Conservation (phyloP, 805 yeast species). For the Ogataea haglerorum region DNA sequence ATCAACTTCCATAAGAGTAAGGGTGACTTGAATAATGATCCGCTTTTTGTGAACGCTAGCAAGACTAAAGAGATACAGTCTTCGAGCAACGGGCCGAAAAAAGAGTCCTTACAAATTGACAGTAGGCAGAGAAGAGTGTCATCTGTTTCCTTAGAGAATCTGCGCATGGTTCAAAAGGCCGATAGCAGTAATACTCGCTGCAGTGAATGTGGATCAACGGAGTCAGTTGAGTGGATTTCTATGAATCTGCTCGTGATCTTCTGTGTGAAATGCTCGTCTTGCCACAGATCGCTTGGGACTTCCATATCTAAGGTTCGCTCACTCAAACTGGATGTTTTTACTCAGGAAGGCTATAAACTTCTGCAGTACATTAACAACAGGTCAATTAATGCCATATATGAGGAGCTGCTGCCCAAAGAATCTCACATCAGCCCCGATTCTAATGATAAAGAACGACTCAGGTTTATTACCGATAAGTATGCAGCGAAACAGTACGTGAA, state of each 20-base stretch:
- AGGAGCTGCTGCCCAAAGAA: constrained; percentile 32
- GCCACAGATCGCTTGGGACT: constrained; percentile 84
- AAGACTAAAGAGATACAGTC: neutral
- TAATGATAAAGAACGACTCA: constrained; percentile 45
- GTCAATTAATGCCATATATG: constrained; percentile 58
- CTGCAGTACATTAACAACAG: constrained; percentile 52
- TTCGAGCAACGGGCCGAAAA: neutral
- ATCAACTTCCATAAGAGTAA: constrained; percentile 21
- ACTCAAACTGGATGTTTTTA: constrained; percentile 67
- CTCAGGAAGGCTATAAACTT: constrained; percentile 55
- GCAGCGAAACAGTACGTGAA: constrained; percentile 45
- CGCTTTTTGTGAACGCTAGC: neutral
- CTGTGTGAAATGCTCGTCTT: constrained; percentile 83
- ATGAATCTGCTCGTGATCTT: constrained; percentile 66
- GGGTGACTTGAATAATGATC: neutral
- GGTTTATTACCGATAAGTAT: constrained; percentile 68
- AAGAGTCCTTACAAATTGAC: constrained; percentile 4
- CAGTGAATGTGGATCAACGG: constrained; percentile 71
- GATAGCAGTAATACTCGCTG: constrained; percentile 61
- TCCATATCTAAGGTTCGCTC: constrained; percentile 78
- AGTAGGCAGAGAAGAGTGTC: constrained; percentile 31
- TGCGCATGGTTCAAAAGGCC: constrained; percentile 38
- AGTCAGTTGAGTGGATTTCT: constrained; percentile 83
- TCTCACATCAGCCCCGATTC: constrained; percentile 35
- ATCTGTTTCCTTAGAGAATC: constrained; percentile 32